Base-by-base conservation (phyloP, 495 filamentous ascomycete genomes). In the Penicillium goetzii region DNA sequence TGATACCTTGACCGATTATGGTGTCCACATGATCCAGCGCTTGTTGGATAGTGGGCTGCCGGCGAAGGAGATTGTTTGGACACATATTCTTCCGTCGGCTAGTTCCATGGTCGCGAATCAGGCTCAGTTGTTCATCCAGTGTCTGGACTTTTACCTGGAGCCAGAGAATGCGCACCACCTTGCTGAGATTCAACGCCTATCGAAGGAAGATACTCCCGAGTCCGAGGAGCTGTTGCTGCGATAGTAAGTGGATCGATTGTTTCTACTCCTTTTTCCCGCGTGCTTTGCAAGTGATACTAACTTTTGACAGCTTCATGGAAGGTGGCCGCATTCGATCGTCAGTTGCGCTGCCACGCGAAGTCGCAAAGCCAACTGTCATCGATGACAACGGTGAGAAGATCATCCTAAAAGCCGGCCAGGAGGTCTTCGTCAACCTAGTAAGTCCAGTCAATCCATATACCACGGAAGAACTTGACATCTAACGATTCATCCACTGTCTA, bases 81-180 rank as follows among this genome's bases (percentile, higher is more conserved):
- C 80, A 15, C 88, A 91, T 53, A 82, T 93, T 49, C 72, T 89
- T 25, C 85, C 86, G 21, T 83, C 82, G n/a, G 82, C 83, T 17
- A 79, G 78, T 45, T 84, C 83, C 21, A 84, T 85, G 69, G 84
- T 90, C 11, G 85, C 90, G 1, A 92, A 87, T 62, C 89, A 92
- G 62, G 86, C 81, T 0, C 88, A 90, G 68, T 75, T 89, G n/a
- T 87, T 93, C 58, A 84, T 87, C 5, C 88, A 91, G 71, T 85
- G 86, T 5, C 78, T 92, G 9, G 91, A 94, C 69, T 93, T 88
- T 69, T 94, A 91, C 74, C 79, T 92, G n/a, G 84, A 83, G 0
- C 72, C 76, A 17, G 77, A 82, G 2, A 84, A 84, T 30, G 70
- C 75, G 0, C 59, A 74, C 32, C 82, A 90, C 68, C 68, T 88